Percentiles rank a stretch among this genome's conserved stretches.
Evolutionary conservation across 1,284 basidiomycete genomes (phyloP).

Genomic region (Schizopora paradoxa): DNA sequence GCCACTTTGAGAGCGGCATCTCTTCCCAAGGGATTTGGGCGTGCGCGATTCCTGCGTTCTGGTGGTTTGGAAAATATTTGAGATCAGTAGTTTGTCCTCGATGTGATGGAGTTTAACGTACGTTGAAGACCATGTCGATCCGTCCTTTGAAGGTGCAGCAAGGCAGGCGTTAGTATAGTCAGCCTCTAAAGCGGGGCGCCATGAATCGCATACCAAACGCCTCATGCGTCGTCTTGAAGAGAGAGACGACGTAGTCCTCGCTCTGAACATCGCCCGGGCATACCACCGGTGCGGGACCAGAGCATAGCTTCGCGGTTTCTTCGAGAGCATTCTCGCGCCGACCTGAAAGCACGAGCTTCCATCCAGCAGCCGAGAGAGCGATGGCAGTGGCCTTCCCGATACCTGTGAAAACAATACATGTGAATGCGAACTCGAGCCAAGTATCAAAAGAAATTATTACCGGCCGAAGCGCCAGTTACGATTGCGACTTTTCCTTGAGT

Average conservation of each 20-base stretch:
- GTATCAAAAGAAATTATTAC: no score
- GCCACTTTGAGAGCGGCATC: conserved; percentile 55
- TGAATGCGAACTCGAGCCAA: not conserved
- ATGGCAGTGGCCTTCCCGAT: conserved; percentile 39
- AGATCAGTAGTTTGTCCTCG: not conserved
- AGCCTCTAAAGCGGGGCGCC: not conserved
- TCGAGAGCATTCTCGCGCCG: conserved; percentile 52
- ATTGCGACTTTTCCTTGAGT: conserved; percentile 33
- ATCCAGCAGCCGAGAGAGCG: conserved; percentile 48
- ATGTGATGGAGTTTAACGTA: conserved; percentile 29
- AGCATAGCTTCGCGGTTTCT: conserved; percentile 49
- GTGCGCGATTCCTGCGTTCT: conserved; percentile 64
- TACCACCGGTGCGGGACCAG: conserved; percentile 37
- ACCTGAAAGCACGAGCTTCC: conserved; percentile 54
- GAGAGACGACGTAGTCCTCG: conserved; percentile 50
- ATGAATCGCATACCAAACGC: conserved; percentile 46
- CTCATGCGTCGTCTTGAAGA: conserved; percentile 52
- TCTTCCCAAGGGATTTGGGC: conserved; percentile 56
- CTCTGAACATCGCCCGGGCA: conserved; percentile 60
- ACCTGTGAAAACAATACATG: conserved; percentile 21
- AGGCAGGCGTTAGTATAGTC: not conserved
- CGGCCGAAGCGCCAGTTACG: conserved; percentile 32
- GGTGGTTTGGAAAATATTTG: no score
- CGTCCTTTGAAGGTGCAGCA: conserved; percentile 38
- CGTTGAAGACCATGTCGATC: conserved; percentile 78